phyloP scores from a whole-genome alignment of 1,284 basidiomycete species.

The Sanghuangporus sanghuang region DNA sequence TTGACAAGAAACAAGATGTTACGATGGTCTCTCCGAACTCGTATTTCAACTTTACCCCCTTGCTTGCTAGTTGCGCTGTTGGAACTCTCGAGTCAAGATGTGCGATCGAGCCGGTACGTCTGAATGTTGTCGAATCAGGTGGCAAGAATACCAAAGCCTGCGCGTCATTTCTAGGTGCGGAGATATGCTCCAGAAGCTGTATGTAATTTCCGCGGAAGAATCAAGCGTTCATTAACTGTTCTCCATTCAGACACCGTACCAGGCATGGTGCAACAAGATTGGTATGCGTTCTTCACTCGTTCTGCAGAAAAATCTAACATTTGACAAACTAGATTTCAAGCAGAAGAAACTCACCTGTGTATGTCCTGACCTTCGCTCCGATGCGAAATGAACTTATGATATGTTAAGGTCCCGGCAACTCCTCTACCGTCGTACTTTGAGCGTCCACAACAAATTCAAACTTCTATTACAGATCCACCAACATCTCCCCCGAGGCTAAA shows the following conservation, averaged over 20 bases:
- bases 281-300: slow-evolving; percentile 28
- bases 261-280: slow-evolving; percentile 70
- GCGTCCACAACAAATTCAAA: slow-evolving; percentile 3
- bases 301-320: not conserved
- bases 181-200: slow-evolving; percentile 54
- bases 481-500: not conserved
- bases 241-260: slow-evolving; percentile 47
- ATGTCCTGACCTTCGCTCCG: slow-evolving; percentile 22
- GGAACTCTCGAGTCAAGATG: slow-evolving; percentile 81
- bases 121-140: slow-evolving; percentile 19
- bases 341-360: slow-evolving; percentile 58
- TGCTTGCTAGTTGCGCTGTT: slow-evolving; percentile 73
- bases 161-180: slow-evolving; percentile 36
- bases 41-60: slow-evolving; percentile 82
- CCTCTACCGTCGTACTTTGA: slow-evolving; percentile 14
- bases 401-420: slow-evolving; percentile 16
- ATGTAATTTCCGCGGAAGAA: slow-evolving; percentile 22
- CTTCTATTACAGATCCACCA: not conserved
- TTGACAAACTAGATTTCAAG: slow-evolving; percentile 46
- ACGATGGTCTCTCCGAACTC: slow-evolving; percentile 69
- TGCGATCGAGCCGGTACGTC: slow-evolving; percentile 73
- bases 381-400: not conserved
- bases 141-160: slow-evolving; percentile 22
- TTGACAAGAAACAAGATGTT: slow-evolving; percentile 44
- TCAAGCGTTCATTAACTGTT: not conserved